Base-by-base conservation (phyloP, 805 yeast species). In the Vanderwaltozyma polyspora region DNA sequence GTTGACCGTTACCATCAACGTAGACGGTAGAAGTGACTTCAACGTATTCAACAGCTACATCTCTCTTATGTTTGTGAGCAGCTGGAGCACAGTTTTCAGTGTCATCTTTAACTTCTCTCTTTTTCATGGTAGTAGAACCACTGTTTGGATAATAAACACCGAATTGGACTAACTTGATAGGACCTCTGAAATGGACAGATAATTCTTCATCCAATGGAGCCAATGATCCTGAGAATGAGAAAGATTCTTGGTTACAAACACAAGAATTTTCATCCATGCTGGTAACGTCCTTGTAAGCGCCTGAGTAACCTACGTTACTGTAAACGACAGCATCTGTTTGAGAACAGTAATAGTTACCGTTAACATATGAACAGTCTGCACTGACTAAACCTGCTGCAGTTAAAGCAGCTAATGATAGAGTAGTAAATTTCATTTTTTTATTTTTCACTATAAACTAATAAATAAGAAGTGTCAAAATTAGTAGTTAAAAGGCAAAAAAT, bases 271-370 rank as follows among this genome's bases (percentile, higher is more conserved):
- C 75, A 59, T 79, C 76, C 94, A 91, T 87, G 51, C 58, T 46
- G 44, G 87, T 79, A 46, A 91, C 86, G 46, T 80, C 87, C 48
- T 66, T 51, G 67, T 83, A 91, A 16, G 86, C 63, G 46, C 96
- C 95, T 16, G 91, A 71, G 60, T 69, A 84, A 24, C 97, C 97
- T 38, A 91, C 72, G 46, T 76, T 75, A 30, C 66, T 44, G 67
- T 81, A 84, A 39, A 67, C 64, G 40, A 83, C 68, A 42, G 83
- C 87, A 41, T 62, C 51, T 34, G 82, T 82, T 43, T 73, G 61
- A 44, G 72, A 62, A 66, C 96, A 86, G 74, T 80, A 87, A 69
- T 78, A 79, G 68, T 84, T 84, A 47, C 95, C 95, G 44, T 62
- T 70, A 41, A 36, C 22, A 28, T 59, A 55, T 29, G 62, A 45